Evolutionary conservation across 768 basidiomycete genomes (phyloP).

Genomic region (Suillus subaureus): DNA sequence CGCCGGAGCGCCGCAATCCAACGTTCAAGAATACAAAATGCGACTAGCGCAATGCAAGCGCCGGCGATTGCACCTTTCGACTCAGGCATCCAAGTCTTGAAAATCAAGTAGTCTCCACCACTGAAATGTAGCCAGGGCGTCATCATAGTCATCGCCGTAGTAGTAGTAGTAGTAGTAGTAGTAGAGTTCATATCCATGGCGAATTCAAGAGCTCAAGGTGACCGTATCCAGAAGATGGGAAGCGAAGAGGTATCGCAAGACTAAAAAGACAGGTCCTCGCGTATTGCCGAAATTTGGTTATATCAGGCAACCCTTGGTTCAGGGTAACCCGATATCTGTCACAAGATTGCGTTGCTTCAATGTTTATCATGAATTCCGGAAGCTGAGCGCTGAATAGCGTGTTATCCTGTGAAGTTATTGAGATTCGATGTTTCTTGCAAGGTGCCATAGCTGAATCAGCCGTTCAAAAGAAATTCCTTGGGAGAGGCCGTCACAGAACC

Average conservation of each 20-base stretch:
- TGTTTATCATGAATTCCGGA: too few species aligned
- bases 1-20: conserved; percentile 61
- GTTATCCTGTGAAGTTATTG: too few species aligned
- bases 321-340: too few species aligned
- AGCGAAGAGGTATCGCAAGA: background rate
- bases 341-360: too few species aligned
- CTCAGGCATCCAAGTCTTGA: conserved; percentile 67
- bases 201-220: background rate
- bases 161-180: background rate
- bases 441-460: background rate
- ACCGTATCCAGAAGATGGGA: background rate
- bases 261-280: background rate
- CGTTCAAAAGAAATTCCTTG: background rate
- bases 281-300: background rate
- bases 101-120: conserved; percentile 64
- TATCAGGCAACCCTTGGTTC: background rate
- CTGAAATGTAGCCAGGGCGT: conserved; percentile 72
- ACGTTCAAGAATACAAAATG: conserved; percentile 72
- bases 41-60: conserved; percentile 69
- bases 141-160: conserved; percentile 37
- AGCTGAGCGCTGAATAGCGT: too few species aligned
- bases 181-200: conserved; percentile 17
- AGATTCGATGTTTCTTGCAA: background rate
- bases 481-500: background rate
- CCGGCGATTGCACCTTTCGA: conserved; percentile 73